A percentile compares a stretch with the other conserved stretches of the same genome.
Evolutionary conservation across 441 rosid species (phyloP).

Genomic region (Arabidopsis lyrata): DNA sequence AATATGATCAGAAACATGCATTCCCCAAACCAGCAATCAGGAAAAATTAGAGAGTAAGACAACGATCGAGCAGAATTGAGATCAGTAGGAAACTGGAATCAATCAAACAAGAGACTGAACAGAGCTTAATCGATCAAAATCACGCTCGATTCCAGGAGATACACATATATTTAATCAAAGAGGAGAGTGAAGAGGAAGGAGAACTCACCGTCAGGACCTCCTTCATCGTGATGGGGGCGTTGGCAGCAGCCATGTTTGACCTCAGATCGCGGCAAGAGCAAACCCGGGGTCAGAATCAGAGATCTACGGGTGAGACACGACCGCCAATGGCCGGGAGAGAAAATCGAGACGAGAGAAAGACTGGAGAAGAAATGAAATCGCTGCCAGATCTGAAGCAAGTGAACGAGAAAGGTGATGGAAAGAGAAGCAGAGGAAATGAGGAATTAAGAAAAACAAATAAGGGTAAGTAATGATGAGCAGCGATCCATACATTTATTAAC

Average conservation of each 20-base stretch:
- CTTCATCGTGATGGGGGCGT: conserved; percentile 74
- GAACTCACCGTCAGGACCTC: conserved; percentile 64
- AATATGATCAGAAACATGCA: conserved; percentile 41
- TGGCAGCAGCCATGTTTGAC: conserved; percentile 69
- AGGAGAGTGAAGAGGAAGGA: conserved; percentile 19
- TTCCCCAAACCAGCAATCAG: conserved; percentile 11
- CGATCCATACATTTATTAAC: conserved; percentile 34
- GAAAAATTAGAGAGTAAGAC: conserved; percentile 7
- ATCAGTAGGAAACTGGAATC: conserved; percentile 21
- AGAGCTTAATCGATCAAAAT: conserved; percentile 18
- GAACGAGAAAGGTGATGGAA: conserved; percentile 44
- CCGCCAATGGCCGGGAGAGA: conserved; percentile 45
- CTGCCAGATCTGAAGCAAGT: conserved; percentile 71
- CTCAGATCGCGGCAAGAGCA: conserved; percentile 51
- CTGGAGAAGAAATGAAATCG: conserved; percentile 48
- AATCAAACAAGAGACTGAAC: conserved; percentile 7
- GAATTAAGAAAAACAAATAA: not conserved
- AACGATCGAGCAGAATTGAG: conserved; percentile 27
- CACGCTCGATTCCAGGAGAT: conserved; percentile 33
- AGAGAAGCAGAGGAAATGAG: conserved; percentile 8
- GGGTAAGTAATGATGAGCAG: not conserved
- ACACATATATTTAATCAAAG: not conserved
- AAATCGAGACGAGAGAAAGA: conserved; percentile 34
- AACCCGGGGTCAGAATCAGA: conserved; percentile 51
- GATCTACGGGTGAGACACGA: conserved; percentile 57